phyloP scores from a whole-genome alignment of 306 rosid species.

The Prunus kanzakura region DNA sequence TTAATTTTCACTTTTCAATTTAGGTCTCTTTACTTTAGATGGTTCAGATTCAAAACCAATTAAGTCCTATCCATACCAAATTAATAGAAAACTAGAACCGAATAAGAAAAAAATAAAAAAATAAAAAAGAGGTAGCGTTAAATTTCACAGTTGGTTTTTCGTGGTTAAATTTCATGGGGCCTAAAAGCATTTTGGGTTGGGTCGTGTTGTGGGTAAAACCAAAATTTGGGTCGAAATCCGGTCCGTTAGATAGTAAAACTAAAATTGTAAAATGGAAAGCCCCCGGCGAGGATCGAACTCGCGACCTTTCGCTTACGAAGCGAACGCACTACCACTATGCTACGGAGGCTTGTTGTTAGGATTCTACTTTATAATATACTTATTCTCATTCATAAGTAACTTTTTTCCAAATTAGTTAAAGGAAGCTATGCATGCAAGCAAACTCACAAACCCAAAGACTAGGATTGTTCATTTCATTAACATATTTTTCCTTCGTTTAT shows the following conservation, averaged over 20 bases:
- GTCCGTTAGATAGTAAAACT: not conserved
- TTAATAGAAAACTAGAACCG: not conserved
- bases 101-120: no score
- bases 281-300: conserved; percentile 99
- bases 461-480: not conserved
- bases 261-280: conserved; percentile 19
- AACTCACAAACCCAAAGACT: no score
- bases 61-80: not conserved
- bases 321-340: conserved; percentile 99
- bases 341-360: conserved; percentile 57
- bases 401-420: no score
- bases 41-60: not conserved
- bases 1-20: not conserved
- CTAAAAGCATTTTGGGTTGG: not conserved
- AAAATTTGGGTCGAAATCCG: not conserved
- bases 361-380: accelerated
- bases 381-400: no score
- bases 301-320: conserved; percentile 99
- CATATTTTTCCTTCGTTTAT: no score
- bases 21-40: not conserved
- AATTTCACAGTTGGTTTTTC: no score
- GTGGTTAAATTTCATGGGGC: no score
- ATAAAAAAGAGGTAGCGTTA: no score
- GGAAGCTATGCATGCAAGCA: no score
- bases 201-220: not conserved